phyloP scores from a whole-genome alignment of 371 early-diverging fungal species.

The Rhizopus arrhizus region DNA sequence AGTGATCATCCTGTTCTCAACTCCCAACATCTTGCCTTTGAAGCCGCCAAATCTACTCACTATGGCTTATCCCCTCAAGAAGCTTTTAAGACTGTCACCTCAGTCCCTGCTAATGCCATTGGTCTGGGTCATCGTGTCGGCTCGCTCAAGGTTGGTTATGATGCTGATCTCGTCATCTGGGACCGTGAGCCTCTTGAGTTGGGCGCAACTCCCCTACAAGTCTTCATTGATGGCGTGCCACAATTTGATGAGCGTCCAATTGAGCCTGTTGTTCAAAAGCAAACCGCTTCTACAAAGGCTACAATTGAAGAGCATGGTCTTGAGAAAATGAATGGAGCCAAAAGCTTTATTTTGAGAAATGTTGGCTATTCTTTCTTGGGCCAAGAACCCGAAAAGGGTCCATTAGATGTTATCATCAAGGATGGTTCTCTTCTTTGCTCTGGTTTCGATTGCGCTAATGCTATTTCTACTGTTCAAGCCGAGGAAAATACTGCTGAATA shows the following conservation, averaged over 20 bases:
- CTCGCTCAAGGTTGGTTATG: slow-evolving; percentile 63
- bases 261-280: slow-evolving; percentile 3
- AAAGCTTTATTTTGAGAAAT: slow-evolving; percentile 41
- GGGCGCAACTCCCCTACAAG: slow-evolving; percentile 71
- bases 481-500: slow-evolving; percentile 16
- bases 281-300: background rate
- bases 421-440: slow-evolving; percentile 55
- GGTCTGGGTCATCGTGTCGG: slow-evolving; percentile 79
- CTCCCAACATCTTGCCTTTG: slow-evolving; percentile 69
- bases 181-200: slow-evolving; percentile 65
- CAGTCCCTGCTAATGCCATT: slow-evolving; percentile 71
- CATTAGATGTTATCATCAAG: slow-evolving; percentile 46
- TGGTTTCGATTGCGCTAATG: slow-evolving; percentile 35
- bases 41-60: slow-evolving; percentile 73
- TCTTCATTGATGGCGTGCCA: slow-evolving; percentile 71
- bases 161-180: slow-evolving; percentile 79
- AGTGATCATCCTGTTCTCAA: slow-evolving; percentile 81
- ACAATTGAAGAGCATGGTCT: background rate
- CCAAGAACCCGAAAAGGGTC: slow-evolving; percentile 13
- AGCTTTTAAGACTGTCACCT: slow-evolving; percentile 71
- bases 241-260: slow-evolving; percentile 42
- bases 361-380: slow-evolving; percentile 38
- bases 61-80: slow-evolving; percentile 65
- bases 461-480: slow-evolving; percentile 9
- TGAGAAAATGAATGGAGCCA: slow-evolving; percentile 12